Conservation (phyloP, 257 asterid species). For the Knoxia roxburghii region DNA sequence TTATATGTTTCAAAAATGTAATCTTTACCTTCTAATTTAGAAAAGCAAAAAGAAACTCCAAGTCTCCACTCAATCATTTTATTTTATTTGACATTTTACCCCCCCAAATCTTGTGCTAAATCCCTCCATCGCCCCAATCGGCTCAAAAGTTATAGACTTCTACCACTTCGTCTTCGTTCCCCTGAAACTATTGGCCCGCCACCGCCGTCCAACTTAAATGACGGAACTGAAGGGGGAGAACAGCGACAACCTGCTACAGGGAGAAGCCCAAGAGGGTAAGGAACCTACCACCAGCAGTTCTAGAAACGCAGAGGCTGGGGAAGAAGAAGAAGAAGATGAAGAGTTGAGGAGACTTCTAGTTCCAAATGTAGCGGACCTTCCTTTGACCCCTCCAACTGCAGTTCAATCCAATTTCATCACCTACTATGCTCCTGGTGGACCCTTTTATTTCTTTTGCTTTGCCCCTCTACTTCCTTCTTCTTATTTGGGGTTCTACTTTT, state of each 20-base stretch:
- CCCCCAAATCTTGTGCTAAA: too few species aligned
- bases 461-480: neutral
- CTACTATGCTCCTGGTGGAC: conserved; percentile 60
- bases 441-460: neutral
- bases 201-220: conserved; percentile 18
- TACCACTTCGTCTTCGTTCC: neutral
- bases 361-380: conserved; percentile 60
- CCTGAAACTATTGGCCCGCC: conserved; percentile 7
- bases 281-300: conserved; percentile 2
- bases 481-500: neutral
- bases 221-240: conserved; percentile 12
- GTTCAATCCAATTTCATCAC: conserved; percentile 62
- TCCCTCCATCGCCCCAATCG: too few species aligned
- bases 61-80: too few species aligned
- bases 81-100: too few species aligned
- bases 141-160: too few species aligned
- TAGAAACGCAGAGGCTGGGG: conserved; percentile 5
- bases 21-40: too few species aligned
- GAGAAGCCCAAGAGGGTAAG: conserved; percentile 6
- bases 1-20: too few species aligned
- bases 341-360: conserved; percentile 56
- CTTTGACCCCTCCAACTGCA: conserved; percentile 61
- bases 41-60: too few species aligned
- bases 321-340: conserved; percentile 28
- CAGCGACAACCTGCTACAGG: neutral